Evolutionary conservation across 768 basidiomycete species (phyloP), one percentile per base, ranked within the genome.

Genomic region (Trametes cinnabarina): DNA sequence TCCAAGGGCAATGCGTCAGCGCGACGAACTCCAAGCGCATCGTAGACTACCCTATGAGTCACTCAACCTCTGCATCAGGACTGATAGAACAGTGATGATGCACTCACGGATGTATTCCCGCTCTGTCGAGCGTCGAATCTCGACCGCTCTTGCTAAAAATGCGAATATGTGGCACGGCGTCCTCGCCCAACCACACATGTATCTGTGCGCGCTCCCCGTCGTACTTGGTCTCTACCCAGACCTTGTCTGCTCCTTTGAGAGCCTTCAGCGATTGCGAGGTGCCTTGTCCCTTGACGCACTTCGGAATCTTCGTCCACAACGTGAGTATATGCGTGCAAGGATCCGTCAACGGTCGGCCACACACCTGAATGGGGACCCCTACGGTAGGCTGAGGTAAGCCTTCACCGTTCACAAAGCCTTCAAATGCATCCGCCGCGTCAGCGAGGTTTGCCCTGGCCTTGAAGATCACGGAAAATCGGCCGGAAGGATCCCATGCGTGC

Each of bases 121-220:
- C 63, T 30, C 94, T 80, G 66, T 95, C 93, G 51, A 73, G 52
- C 0, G 94, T 96, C 26, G 90, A 93, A 65, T 96, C 84, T 17
- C 94, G 74, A 56, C 82, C 86, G 65, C 89, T 93, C 72, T 98
- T 96, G 75, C 91, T 94, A 69, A 88, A 94, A 39, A 96, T 93
- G 1, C 74, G 85, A 58, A 95, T 88, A 32, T 73, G 74, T 4
- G 79, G 71, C 5, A 69, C 63, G 0, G 65, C 69, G 14, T 75
- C 69, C 3, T 63, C 65, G 4, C 66, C 58, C 2, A 86, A 67
- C 66, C 86, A 77, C 22, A 94, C 81, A 66, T 98, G 94, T 25
- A 95, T 92, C 65, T 98, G 94, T 53, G 93, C 87, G n/a, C 94
- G 81, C 71, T 96, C 94, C 10, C 94, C 94, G 57, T 96, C 94